Evolutionary conservation across 805 yeast species (phyloP).

Genomic region (Wickerhamomyces bovis): DNA sequence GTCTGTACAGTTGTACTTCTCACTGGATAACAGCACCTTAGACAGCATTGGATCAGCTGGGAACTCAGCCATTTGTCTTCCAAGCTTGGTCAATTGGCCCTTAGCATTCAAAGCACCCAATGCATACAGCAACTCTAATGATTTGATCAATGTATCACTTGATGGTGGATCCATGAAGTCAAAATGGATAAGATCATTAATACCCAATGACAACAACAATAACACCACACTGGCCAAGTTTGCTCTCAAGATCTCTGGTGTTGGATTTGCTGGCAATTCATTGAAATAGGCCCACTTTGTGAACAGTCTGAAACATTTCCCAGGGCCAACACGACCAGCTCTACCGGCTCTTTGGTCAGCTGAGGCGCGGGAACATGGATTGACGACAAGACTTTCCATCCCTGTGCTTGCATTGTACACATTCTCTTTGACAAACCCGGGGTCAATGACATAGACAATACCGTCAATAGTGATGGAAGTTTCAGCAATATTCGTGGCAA

Average conservation of each 20-base stretch:
- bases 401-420: conserved; percentile 83
- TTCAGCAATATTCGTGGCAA: conserved; percentile 97
- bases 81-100: conserved; percentile 73
- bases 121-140: conserved; percentile 77
- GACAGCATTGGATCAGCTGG: conserved; percentile 91
- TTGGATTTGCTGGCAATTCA: conserved; percentile 73
- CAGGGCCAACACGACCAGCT: conserved; percentile 97
- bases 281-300: conserved; percentile 77
- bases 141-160: conserved; percentile 59
- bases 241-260: conserved; percentile 88
- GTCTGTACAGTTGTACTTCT: conserved; percentile 50
- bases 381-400: conserved; percentile 79
- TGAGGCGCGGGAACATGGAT: conserved; percentile 90
- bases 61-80: conserved; percentile 82
- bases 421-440: conserved; percentile 91
- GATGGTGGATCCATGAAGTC: conserved; percentile 93
- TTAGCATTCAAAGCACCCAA: conserved; percentile 78
- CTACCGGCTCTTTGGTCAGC: conserved; percentile 97
- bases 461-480: conserved; percentile 96
- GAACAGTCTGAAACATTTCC: conserved; percentile 84
- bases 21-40: conserved; percentile 63
- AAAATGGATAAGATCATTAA: conserved; percentile 72
- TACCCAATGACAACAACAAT: conserved; percentile 74
- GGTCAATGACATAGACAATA: conserved; percentile 89
- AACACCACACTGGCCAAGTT: conserved; percentile 74